Conservation (phyloP, 495 filamentous ascomycete species). For the Talaromyces trachyspermus region DNA sequence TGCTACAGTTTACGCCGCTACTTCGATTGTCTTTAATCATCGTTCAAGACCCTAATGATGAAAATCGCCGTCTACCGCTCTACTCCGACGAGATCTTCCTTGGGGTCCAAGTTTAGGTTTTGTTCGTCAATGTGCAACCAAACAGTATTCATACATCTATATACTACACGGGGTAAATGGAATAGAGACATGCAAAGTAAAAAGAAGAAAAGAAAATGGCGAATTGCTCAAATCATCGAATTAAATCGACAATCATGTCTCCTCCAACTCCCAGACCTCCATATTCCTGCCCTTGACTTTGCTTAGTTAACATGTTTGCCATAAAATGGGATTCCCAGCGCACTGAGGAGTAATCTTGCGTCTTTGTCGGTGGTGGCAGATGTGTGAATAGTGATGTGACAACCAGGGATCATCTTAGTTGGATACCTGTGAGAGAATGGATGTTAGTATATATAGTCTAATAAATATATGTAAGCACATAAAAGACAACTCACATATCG, state of each 20-base stretch:
- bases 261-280: neutral
- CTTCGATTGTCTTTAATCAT: too few species aligned
- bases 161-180: slow-evolving; percentile 7
- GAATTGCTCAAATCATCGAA: neutral
- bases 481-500: slow-evolving; percentile 59
- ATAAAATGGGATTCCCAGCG: slow-evolving; percentile 75
- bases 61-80: too few species aligned
- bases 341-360: slow-evolving; percentile 73
- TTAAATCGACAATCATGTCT: neutral
- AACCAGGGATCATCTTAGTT: slow-evolving; percentile 87
- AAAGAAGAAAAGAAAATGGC: neutral
- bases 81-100: too few species aligned
- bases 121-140: too few species aligned
- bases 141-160: slow-evolving; percentile 4
- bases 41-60: too few species aligned
- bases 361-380: slow-evolving; percentile 84
- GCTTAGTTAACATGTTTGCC: slow-evolving; percentile 57
- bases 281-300: neutral
- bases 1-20: too few species aligned
- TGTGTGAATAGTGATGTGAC: slow-evolving; percentile 81
- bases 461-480: neutral
- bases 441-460: slow-evolving; percentile 10
- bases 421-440: slow-evolving; percentile 51
- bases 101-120: neutral
- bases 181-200: neutral